Conservation (phyloP, 768 basidiomycete genomes). For the Lactarius psammicola region DNA sequence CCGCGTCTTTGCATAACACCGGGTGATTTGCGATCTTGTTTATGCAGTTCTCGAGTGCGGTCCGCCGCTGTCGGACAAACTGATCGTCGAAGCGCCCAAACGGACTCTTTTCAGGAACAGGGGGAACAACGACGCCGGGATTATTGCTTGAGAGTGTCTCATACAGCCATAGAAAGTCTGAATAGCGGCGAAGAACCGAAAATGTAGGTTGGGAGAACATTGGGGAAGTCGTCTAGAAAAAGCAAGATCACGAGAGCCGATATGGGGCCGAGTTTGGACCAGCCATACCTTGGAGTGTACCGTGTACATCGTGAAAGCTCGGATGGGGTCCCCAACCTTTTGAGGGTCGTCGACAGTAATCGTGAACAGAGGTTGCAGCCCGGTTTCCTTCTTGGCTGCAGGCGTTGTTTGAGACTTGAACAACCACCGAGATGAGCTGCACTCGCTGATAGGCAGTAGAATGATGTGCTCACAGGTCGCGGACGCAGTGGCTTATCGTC, state of each 20-base stretch:
- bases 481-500: conserved; percentile 36
- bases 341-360: conserved; percentile 97
- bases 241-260: background rate
- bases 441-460: conserved; percentile 6
- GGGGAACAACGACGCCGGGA: conserved; percentile 95
- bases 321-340: conserved; percentile 93
- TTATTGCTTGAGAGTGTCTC: conserved; percentile 86
- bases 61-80: conserved; percentile 83
- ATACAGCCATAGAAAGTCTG: conserved; percentile 96
- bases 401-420: conserved; percentile 18
- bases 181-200: conserved; percentile 95
- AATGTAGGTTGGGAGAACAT: conserved; percentile 79
- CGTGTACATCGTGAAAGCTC: conserved; percentile 94
- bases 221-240: conserved; percentile 74
- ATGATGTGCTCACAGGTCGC: conserved; percentile 32
- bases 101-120: conserved; percentile 91
- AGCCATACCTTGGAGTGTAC: conserved; percentile 77
- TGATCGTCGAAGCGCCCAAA: conserved; percentile 92
- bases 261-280: background rate
- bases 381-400: conserved; percentile 39
- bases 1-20: conserved; percentile 81
- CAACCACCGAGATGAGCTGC: conserved; percentile 2
- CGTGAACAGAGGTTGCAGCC: conserved; percentile 67
- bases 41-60: conserved; percentile 85
- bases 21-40: conserved; percentile 94